Evolutionary conservation across 2,329 filamentous ascomycete species (phyloP), one percentile per base, ranked within the genome.

Genomic region (Cercospora berteroae): DNA sequence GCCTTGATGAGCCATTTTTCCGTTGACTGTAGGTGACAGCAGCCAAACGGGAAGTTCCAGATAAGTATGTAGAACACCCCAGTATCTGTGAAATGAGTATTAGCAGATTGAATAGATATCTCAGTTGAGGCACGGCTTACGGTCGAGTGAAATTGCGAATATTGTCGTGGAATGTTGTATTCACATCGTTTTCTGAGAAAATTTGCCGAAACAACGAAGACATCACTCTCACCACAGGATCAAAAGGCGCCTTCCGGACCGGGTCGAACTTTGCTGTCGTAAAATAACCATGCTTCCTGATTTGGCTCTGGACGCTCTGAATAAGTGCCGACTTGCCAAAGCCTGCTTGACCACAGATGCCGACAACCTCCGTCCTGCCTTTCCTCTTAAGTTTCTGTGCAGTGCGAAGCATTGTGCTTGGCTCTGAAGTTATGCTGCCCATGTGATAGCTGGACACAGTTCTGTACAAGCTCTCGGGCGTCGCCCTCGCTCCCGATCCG

Each of bases 41-140:
- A 85, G 77, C 79, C 94, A 96, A 73, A 94, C 89, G 0, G 87
- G 87, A 2, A 89, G 80, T 66, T 87, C 86, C n/a, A 89, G 77
- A 60, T 87, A 85, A 27, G 78, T 80, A 70, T 87, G 84, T 29
- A 89, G 78, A 5, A 84, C 80, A 29, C 80, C 76, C 87, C 87
- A 89, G 68, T 87, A 52, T 52, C 48, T 52, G 48, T 5, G 23
- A 52, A 5, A 5, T 8, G 2, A 25, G 6, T 16, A 39, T 52
- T 27, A 52, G 48, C 23, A 25, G 3, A 4, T 13, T 5, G 48
- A 7, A 25, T 2, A 6, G 7, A 8, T 52, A 1, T 2, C 1
- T 25, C 48, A 5, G 16, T 23, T 16, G 23, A 13, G 10, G 20
- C 16, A 52, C 20, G 7, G 23, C 48, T 52, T 52, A 83, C 9